These are phyloP conservation scores for Cryptosporidium ubiquitum DNA, from an alignment of 169 alveolate genomes.

Conservation along the genomic window DNA sequence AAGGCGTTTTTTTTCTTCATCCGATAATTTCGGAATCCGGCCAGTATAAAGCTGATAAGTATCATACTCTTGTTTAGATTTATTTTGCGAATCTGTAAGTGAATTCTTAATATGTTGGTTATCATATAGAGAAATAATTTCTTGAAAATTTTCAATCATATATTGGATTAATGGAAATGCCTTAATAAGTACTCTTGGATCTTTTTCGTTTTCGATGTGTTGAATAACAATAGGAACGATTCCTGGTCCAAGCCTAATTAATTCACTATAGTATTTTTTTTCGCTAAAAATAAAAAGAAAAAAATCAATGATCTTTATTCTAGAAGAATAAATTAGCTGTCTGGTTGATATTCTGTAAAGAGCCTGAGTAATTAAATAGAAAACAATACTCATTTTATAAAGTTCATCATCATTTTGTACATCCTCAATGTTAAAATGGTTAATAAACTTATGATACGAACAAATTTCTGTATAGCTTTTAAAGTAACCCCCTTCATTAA, in stretches of 20 bases:
- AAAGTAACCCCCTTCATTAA: neutral
- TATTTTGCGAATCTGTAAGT: neutral
- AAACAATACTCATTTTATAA: slow-evolving; percentile 24
- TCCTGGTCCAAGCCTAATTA: slow-evolving; percentile 61
- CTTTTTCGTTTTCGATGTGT: slow-evolving; percentile 63
- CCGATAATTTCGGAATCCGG: slow-evolving; percentile 9
- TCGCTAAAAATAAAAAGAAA: neutral
- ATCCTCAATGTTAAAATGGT: slow-evolving; percentile 9
- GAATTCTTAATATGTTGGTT: neutral
- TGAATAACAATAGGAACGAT: slow-evolving; percentile 47
- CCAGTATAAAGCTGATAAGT: slow-evolving; percentile 34
- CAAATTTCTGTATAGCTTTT: slow-evolving; percentile 29
- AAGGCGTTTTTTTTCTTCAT: neutral
- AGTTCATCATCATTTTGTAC: slow-evolving; percentile 36
- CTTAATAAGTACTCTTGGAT: slow-evolving; percentile 52
- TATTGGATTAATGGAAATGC: slow-evolving; percentile 44
- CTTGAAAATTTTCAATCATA: slow-evolving; percentile 9
- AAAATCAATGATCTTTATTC: slow-evolving; percentile 45
- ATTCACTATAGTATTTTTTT: neutral
- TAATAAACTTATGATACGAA: slow-evolving; percentile 43
- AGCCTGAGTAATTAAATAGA: slow-evolving; percentile 50
- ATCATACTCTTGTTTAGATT: neutral
- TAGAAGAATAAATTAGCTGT: slow-evolving; percentile 43
- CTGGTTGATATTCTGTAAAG: slow-evolving; percentile 53
- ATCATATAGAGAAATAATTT: slow-evolving; percentile 25